phyloP scores from a whole-genome alignment of 116 monocot species.

The Thalassia testudinum region DNA sequence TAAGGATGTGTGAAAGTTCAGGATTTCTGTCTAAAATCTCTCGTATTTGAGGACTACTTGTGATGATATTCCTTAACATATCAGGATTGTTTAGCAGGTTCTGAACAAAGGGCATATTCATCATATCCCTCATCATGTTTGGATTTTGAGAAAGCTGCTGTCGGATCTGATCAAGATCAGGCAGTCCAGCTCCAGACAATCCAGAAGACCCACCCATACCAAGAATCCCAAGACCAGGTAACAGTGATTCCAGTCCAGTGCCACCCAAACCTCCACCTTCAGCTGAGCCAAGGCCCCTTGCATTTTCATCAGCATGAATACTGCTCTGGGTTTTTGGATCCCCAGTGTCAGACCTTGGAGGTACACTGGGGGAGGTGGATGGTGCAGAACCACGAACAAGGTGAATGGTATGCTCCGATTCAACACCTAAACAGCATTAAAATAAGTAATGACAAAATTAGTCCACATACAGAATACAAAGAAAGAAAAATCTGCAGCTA shows the following conservation, averaged over 20 bases:
- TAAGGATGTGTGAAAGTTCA: conserved; percentile 72
- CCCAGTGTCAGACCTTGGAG: conserved; percentile 8
- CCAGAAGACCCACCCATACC: conserved; percentile 22
- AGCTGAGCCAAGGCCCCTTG: conserved; percentile 12
- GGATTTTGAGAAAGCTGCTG: conserved; percentile 65
- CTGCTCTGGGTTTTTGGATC: conserved; percentile 10
- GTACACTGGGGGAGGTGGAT: conserved; percentile 1
- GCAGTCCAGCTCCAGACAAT: conserved; percentile 41
- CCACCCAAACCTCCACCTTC: conserved; percentile 24
- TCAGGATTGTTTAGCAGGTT: conserved; percentile 74
- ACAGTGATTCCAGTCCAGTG: conserved; percentile 24
- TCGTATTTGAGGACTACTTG: conserved; percentile 84
- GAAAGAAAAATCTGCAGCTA: too few species aligned
- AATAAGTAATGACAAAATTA: too few species aligned
- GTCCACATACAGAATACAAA: too few species aligned
- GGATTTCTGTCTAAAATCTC: conserved; percentile 71
- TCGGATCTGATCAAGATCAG: conserved; percentile 61
- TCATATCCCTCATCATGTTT: conserved; percentile 70
- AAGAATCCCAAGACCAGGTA: conserved; percentile 42
- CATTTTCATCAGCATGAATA: conserved; percentile 3
- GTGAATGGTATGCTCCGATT: conserved; percentile 61
- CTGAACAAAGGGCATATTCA: conserved; percentile 65
- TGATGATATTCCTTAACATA: conserved; percentile 51
- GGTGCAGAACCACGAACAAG: conserved; percentile 54
- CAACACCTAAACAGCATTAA: conserved; percentile 29